These are phyloP conservation scores for Amoeboaphelidium protococcarum DNA, from an alignment of 371 early-diverging fungal genomes.

Conservation along the genomic window DNA sequence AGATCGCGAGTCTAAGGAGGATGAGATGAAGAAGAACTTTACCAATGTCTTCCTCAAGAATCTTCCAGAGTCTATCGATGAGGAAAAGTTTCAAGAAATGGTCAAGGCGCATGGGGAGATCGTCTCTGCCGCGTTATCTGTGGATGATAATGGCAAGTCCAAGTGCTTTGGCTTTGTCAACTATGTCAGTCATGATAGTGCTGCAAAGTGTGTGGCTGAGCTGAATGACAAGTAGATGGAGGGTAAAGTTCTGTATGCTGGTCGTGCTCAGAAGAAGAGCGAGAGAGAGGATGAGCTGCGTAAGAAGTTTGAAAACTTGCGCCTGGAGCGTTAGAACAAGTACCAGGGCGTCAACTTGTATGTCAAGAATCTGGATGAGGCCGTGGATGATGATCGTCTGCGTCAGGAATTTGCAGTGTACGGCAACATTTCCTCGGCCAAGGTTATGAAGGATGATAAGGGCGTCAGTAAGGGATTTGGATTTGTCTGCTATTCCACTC, in stretches of 20 bases:
- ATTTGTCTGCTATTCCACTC: conserved; percentile 69
- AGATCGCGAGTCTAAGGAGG: conserved; percentile 77
- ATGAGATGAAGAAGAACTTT: conserved; percentile 66
- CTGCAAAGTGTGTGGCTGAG: conserved; percentile 68
- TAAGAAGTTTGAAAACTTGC: conserved; percentile 68
- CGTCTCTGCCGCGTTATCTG: conserved; percentile 47
- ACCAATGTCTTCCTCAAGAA: conserved; percentile 98
- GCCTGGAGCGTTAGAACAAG: conserved; percentile 80
- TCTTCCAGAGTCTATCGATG: conserved; percentile 51
- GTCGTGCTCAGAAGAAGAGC: conserved; percentile 93
- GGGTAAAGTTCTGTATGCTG: conserved; percentile 79
- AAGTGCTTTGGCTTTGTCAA: conserved; percentile 93
- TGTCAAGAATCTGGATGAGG: conserved; percentile 91
- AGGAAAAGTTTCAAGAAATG: conserved; percentile 53
- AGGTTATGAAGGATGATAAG: conserved; percentile 88
- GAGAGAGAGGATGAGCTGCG: conserved; percentile 94
- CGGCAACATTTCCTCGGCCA: conserved; percentile 83
- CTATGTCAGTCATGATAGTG: conserved; percentile 74
- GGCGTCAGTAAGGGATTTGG: conserved; percentile 54
- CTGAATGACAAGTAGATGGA: conserved; percentile 72
- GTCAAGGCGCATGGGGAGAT: conserved; percentile 64
- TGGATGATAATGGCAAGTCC: conserved; percentile 52
- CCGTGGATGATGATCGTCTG: conserved; percentile 76
- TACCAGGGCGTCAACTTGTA: conserved; percentile 94
- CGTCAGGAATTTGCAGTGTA: conserved; percentile 80